phyloP scores from a whole-genome alignment of 768 basidiomycete genomes.

The Ephemerocybe angulata region DNA sequence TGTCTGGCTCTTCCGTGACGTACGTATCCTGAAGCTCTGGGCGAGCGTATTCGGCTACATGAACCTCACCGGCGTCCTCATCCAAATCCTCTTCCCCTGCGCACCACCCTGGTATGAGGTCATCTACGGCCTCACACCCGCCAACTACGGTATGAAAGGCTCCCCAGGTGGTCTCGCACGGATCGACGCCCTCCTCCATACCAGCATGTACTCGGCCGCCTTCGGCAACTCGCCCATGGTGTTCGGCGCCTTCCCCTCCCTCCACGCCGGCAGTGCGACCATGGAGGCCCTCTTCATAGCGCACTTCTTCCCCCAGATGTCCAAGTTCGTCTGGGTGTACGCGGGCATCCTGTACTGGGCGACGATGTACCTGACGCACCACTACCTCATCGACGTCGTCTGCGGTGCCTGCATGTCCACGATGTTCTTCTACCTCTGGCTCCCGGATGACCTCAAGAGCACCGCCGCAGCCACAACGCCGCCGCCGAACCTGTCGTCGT shows the following conservation, averaged over 20 bases:
- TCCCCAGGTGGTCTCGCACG: slow-evolving; percentile 91
- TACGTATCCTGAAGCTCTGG: slow-evolving; percentile 79
- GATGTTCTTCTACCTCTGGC: slow-evolving; percentile 80
- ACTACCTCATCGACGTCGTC: slow-evolving; percentile 98
- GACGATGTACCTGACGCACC: slow-evolving; percentile 98
- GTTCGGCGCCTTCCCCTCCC: slow-evolving; percentile 94
- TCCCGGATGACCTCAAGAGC: slow-evolving; percentile 76
- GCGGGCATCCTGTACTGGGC: slow-evolving; percentile 90
- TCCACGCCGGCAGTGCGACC: slow-evolving; percentile 89
- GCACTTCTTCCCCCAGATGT: slow-evolving; percentile 85
- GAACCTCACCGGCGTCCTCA: slow-evolving; percentile 83
- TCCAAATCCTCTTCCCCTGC: slow-evolving; percentile 88
- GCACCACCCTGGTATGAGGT: slow-evolving; percentile 98
- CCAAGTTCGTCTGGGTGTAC: slow-evolving; percentile 75
- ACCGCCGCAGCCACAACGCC: slow-evolving; percentile 41
- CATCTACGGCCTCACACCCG: slow-evolving; percentile 93
- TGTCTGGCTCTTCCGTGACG: slow-evolving; percentile 86
- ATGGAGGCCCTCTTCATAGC: slow-evolving; percentile 90
- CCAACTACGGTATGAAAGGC: slow-evolving; percentile 87
- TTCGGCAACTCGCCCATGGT: slow-evolving; percentile 90
- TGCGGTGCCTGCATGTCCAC: slow-evolving; percentile 90
- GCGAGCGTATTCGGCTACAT: slow-evolving; percentile 88
- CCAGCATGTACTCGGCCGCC: slow-evolving; percentile 67
- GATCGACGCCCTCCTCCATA: slow-evolving; percentile 84
- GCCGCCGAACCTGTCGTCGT: slow-evolving; percentile 38